Conservation (phyloP, 768 basidiomycete species). For the Boletus sensibilis region DNA sequence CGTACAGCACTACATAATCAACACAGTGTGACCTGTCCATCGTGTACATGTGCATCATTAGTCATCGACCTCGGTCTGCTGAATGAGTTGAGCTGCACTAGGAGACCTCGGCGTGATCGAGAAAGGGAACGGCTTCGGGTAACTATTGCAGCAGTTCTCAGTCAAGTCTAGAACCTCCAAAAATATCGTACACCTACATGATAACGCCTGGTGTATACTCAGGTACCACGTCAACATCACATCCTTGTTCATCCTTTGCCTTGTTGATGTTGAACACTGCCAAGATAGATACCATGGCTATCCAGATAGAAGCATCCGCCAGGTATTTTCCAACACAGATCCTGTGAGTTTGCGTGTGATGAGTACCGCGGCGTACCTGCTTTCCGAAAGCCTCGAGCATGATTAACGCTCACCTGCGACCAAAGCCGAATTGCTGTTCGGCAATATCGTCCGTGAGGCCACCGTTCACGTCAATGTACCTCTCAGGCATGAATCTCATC, state of each 20-base stretch:
- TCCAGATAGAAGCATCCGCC: constrained; percentile 26
- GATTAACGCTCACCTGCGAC: constrained; percentile 17
- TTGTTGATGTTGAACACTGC: constrained; percentile 29
- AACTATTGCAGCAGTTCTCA: constrained; percentile 1
- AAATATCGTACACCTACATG: constrained; percentile 17
- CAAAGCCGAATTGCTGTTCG: constrained; percentile 24
- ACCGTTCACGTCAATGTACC: constrained; percentile 19
- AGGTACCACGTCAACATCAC: constrained; percentile 25
- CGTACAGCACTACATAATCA: neutral
- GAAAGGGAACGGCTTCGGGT: constrained; percentile 20
- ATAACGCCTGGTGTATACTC: constrained; percentile 29
- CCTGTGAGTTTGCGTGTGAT: neutral
- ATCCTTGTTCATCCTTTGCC: constrained; percentile 32
- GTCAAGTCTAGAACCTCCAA: neutral
- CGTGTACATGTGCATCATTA: neutral
- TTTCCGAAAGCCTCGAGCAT: too few relatives aligned
- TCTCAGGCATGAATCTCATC: constrained; percentile 22
- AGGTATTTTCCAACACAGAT: constrained; percentile 30
- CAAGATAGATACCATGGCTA: constrained; percentile 27
- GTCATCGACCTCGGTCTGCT: constrained; percentile 8
- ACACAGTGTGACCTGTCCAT: neutral
- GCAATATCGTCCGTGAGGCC: constrained; percentile 18
- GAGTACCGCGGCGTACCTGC: too few relatives aligned
- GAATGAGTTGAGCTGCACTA: constrained; percentile 11
- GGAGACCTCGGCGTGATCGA: constrained; percentile 20